Conservation (phyloP, 208 protist genomes). For the Acanthamoeba divionensis region DNA sequence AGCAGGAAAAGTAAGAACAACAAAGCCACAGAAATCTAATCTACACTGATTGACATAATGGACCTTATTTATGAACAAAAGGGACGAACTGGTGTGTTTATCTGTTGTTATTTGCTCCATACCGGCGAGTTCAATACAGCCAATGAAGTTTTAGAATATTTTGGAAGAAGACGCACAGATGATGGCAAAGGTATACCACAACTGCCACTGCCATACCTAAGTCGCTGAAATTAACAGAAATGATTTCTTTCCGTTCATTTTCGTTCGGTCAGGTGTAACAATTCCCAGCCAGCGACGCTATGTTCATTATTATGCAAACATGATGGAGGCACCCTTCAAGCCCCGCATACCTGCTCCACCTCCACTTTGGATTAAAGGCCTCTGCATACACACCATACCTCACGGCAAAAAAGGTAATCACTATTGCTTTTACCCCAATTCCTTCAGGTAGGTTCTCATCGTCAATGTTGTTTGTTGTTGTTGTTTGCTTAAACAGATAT, state of each 20-base stretch:
- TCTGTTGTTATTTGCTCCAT: slow-evolving; percentile 18
- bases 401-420: slow-evolving; percentile 12
- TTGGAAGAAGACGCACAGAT: not conserved
- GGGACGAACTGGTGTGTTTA: not conserved
- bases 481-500: not conserved
- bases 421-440: no score
- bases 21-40: not conserved
- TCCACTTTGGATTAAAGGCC: not conserved
- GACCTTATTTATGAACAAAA: not conserved
- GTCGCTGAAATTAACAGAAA: no score
- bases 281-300: not conserved
- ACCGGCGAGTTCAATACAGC: not conserved
- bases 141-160: not conserved
- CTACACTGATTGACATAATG: not conserved
- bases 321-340: slow-evolving; percentile 14
- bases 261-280: no score
- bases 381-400: not conserved
- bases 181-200: slow-evolving; percentile 17
- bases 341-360: not conserved
- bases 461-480: no score
- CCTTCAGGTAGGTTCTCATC: no score
- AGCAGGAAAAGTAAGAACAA: slow-evolving; percentile 1
- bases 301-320: not conserved
- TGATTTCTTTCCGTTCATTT: no score
- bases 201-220: no score